Conservation (phyloP, 768 basidiomycete genomes). For the Butyriboletus loyo region DNA sequence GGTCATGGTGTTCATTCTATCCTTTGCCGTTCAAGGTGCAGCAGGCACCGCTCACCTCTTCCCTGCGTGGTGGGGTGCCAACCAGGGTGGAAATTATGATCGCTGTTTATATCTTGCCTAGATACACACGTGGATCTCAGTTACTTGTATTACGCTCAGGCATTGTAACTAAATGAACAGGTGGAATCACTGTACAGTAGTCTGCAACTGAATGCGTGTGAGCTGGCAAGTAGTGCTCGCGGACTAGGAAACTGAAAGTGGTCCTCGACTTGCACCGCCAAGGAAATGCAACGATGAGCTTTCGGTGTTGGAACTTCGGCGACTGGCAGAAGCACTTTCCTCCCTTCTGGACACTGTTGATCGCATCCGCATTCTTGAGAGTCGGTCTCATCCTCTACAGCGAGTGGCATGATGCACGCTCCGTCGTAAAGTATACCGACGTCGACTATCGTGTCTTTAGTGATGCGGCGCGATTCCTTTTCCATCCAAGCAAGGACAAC, state of each 20-base stretch:
- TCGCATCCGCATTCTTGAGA: constrained; percentile 56
- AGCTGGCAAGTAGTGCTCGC: too few species aligned
- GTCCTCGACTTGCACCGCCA: background rate
- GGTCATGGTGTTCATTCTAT: constrained; percentile 54
- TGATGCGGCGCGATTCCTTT: constrained; percentile 78
- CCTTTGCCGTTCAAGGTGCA: constrained; percentile 50
- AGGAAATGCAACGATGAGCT: constrained; percentile 4
- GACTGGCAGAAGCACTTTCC: constrained; percentile 12
- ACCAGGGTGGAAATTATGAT: constrained; percentile 44
- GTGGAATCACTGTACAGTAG: too few species aligned
- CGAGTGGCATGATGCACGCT: constrained; percentile 84
- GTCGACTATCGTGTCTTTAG: constrained; percentile 95
- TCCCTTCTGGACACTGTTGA: constrained; percentile 53
- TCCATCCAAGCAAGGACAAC: constrained; percentile 48
- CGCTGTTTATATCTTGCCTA: constrained; percentile 20
- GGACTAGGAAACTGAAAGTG: background rate
- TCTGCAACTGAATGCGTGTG: too few species aligned
- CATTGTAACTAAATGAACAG: background rate
- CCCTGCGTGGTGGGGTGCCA: constrained; percentile 60
- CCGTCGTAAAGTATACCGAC: constrained; percentile 94
- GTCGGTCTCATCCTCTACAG: constrained; percentile 77
- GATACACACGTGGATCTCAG: background rate
- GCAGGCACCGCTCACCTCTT: constrained; percentile 47
- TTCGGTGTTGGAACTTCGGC: background rate
- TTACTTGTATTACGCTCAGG: background rate